Percentiles rank a stretch among this genome's conserved stretches.
Evolutionary conservation across 2,329 filamentous ascomycete species (phyloP).

Genomic region (Chrysosporium queenslandicum): DNA sequence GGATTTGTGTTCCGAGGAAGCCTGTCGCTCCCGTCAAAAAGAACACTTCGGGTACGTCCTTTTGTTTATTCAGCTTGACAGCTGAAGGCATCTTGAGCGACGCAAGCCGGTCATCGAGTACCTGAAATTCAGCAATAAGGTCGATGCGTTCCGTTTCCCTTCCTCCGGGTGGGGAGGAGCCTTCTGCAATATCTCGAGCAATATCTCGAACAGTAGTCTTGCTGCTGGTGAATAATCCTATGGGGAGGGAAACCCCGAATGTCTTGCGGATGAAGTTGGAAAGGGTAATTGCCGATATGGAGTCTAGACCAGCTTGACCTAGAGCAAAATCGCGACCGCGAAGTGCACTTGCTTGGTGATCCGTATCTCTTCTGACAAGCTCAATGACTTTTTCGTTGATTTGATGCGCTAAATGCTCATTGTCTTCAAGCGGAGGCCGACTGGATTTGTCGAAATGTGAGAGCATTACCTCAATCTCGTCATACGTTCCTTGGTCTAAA

Average conservation of each 20-base stretch:
- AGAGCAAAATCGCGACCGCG: neutral
- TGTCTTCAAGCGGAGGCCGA: neutral
- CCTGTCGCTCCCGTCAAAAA: conserved; percentile 25
- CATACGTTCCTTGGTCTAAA: neutral
- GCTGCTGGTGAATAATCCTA: neutral
- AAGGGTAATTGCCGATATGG: neutral
- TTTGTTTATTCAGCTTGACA: neutral
- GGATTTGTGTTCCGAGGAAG: conserved; percentile 34
- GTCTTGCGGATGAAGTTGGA: neutral
- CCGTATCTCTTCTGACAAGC: neutral
- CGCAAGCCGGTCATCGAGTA: neutral
- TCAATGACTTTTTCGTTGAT: neutral
- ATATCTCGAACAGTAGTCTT: neutral
- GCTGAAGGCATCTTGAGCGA: neutral
- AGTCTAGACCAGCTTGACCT: neutral
- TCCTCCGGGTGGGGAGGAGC: neutral
- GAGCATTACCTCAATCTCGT: neutral
- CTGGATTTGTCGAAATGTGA: neutral
- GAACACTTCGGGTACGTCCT: neutral
- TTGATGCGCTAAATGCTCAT: neutral
- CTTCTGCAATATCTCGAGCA: neutral
- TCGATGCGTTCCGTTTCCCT: neutral
- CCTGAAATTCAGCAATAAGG: neutral
- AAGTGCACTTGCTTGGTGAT: neutral
- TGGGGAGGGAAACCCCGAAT: neutral